phyloP scores from a whole-genome alignment of 2,329 filamentous ascomycete species.

The Phyllosticta capitalensis region DNA sequence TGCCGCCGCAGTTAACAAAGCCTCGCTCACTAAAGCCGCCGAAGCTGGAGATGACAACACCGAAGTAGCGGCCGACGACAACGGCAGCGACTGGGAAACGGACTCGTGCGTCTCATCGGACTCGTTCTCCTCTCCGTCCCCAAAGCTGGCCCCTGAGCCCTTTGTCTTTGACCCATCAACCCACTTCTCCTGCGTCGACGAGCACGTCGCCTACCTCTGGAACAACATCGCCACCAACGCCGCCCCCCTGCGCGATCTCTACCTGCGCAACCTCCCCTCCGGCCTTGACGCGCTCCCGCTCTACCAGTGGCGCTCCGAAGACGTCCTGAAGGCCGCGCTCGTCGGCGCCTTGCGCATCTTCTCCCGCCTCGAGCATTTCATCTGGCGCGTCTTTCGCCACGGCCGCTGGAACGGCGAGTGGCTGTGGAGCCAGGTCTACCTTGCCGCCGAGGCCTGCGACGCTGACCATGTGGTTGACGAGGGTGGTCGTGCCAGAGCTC shows the following conservation, averaged over 20 bases:
- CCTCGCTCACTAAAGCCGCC: too few relatives aligned
- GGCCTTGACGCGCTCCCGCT: neutral
- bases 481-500: neutral
- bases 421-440: too few relatives aligned
- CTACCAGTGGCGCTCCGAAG: neutral
- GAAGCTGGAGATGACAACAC: too few relatives aligned
- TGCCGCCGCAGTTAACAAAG: too few relatives aligned
- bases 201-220: neutral
- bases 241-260: neutral
- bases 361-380: neutral
- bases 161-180: too few relatives aligned
- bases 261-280: neutral
- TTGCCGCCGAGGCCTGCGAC: too few relatives aligned
- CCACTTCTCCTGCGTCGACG: too few relatives aligned
- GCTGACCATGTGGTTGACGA: too few relatives aligned
- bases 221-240: neutral
- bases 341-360: neutral
- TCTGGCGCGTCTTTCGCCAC: neutral
- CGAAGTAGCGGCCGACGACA: neutral
- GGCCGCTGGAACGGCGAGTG: neutral
- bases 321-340: neutral
- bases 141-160: too few relatives aligned
- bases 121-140: too few relatives aligned
- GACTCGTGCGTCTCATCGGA: neutral
- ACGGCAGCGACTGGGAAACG: neutral